phyloP scores from a whole-genome alignment of 345 rosid species.

The Limnanthes douglasii region DNA sequence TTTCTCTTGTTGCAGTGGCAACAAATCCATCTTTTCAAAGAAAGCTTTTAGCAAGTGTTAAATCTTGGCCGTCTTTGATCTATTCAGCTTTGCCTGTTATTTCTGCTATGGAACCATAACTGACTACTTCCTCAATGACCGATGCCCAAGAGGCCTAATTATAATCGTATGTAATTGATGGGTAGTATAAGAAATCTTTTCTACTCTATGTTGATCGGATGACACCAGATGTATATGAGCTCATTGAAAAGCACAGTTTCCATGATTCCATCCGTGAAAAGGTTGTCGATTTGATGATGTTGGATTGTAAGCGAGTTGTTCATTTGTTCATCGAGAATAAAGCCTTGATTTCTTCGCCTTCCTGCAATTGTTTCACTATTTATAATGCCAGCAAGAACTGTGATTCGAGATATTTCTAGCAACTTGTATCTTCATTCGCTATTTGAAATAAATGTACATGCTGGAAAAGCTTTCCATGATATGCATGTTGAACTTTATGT shows the following conservation, averaged over 20 bases:
- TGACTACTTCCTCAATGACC: constrained; percentile 64
- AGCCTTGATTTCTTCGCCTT: constrained; percentile 43
- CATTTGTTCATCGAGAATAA: constrained; percentile 48
- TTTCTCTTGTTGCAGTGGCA: constrained; percentile 71
- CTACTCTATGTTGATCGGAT: constrained; percentile 63
- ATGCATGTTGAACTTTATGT: constrained; percentile 78
- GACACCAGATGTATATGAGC: constrained; percentile 58
- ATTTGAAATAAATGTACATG: constrained; percentile 56
- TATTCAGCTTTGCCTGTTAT: constrained; percentile 57
- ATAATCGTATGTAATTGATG: constrained; percentile 52
- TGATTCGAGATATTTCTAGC: constrained; percentile 56
- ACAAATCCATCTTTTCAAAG: constrained; percentile 52
- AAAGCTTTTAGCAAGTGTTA: constrained; percentile 57
- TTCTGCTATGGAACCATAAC: constrained; percentile 68
- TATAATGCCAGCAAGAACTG: constrained; percentile 27
- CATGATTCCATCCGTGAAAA: constrained; percentile 55
- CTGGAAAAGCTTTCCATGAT: constrained; percentile 66
- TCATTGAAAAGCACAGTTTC: constrained; percentile 48
- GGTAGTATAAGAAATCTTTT: constrained; percentile 65
- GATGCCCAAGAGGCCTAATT: constrained; percentile 64
- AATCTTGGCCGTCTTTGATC: constrained; percentile 52
- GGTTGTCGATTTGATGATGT: constrained; percentile 61
- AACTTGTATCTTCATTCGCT: constrained; percentile 48
- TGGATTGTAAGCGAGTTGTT: constrained; percentile 51
- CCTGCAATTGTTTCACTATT: constrained; percentile 48